Percentiles rank a stretch among this genome's conserved stretches.
Conservation (phyloP, 192 early-diverging fungal species). For the Coemansia sp. region DNA sequence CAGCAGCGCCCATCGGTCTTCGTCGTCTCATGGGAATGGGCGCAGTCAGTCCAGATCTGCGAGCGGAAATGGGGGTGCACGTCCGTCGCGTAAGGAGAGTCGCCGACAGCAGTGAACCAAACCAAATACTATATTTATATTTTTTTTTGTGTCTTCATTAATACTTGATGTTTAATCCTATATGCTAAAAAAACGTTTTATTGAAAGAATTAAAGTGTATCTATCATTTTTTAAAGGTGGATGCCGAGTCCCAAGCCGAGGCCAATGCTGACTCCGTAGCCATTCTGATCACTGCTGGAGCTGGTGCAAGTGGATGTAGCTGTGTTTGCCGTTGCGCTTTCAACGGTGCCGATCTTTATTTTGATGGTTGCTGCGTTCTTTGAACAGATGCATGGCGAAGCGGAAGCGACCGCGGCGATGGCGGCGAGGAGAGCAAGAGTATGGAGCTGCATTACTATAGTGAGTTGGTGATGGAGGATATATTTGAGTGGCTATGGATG, state of each 20-base stretch:
- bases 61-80: slow-evolving; percentile 18
- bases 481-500: too few species aligned
- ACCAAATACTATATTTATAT: not conserved
- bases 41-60: slow-evolving; percentile 30
- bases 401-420: not conserved
- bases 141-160: slow-evolving; percentile 11
- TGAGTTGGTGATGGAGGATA: not conserved
- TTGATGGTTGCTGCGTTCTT: not conserved
- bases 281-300: slow-evolving; percentile 1
- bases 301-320: not conserved
- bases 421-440: not conserved
- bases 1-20: slow-evolving; percentile 12
- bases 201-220: not conserved
- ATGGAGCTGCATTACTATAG: not conserved
- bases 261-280: slow-evolving; percentile 19
- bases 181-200: not conserved
- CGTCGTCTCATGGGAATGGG: slow-evolving; percentile 29
- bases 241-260: slow-evolving; percentile 28
- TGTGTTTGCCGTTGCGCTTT: not conserved
- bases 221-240: slow-evolving; percentile 18
- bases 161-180: not conserved
- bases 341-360: not conserved
- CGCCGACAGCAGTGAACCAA: slow-evolving; percentile 38
- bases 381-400: not conserved
- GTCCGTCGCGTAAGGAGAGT: slow-evolving; percentile 50